phyloP scores from a whole-genome alignment of 1,139 yeast species.

The Magnusiomyces tetraspermus region DNA sequence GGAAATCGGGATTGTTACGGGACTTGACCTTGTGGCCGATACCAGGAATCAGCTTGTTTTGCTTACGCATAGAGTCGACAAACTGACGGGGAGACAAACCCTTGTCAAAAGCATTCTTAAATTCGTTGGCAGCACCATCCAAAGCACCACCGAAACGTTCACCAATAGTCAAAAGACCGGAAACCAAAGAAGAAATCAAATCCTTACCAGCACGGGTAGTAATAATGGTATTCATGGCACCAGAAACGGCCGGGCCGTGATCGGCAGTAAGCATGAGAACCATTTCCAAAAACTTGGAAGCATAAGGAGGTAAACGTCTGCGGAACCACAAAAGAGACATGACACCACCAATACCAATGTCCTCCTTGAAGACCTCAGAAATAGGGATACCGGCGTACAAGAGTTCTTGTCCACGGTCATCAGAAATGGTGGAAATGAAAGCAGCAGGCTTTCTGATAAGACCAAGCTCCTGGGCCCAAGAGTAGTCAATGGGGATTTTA shows the following conservation, averaged over 20 bases:
- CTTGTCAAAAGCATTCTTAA: conserved; percentile 37
- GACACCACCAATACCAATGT: conserved; percentile 42
- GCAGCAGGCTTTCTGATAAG: conserved; percentile 42
- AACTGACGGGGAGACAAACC: conserved; percentile 40
- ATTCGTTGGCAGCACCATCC: conserved; percentile 41
- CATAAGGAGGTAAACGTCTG: conserved; percentile 37
- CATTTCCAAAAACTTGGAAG: conserved; percentile 40
- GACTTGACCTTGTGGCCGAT: conserved; percentile 42
- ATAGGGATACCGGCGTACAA: conserved; percentile 41
- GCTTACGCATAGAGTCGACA: conserved; percentile 40
- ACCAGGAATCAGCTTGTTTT: conserved; percentile 41
- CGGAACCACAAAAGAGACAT: conserved; percentile 42
- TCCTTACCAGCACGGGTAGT: conserved; percentile 43
- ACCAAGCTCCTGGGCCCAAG: conserved; percentile 43
- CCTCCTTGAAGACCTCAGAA: conserved; percentile 40
- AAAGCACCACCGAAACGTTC: conserved; percentile 42
- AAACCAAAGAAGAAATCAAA: conserved; percentile 38
- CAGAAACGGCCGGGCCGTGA: conserved; percentile 42
- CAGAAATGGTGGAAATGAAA: conserved; percentile 40
- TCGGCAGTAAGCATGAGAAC: conserved; percentile 42
- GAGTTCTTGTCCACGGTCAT: conserved; percentile 41
- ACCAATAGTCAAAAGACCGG: conserved; percentile 40
- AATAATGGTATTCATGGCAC: conserved; percentile 42
- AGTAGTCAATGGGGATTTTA: conserved; percentile 40
- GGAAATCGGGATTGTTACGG: conserved; percentile 41